phyloP scores from a whole-genome alignment of 176 grass and related monocot genomes.

The Luzula sylvatica region DNA sequence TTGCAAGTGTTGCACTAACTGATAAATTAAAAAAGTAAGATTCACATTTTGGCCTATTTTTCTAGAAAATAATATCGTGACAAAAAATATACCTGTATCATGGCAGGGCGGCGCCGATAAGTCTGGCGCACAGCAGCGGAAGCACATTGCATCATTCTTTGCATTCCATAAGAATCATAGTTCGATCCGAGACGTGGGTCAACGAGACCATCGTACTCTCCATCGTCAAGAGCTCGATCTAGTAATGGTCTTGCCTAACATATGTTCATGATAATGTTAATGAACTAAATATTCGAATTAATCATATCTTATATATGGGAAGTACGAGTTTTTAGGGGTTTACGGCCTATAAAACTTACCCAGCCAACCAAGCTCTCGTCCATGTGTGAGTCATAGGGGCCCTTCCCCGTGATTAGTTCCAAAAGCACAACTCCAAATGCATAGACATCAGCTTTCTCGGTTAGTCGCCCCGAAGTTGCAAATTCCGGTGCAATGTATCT shows the following conservation, averaged over 20 bases:
- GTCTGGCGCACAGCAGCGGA: constrained; percentile 36
- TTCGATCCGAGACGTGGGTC: constrained; percentile 30
- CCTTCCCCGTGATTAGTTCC: constrained; percentile 41
- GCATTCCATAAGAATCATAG: constrained; percentile 27
- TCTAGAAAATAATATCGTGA: neutral
- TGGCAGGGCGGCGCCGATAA: constrained; percentile 23
- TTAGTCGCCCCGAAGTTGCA: constrained; percentile 37
- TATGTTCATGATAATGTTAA: neutral
- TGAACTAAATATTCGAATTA: neutral
- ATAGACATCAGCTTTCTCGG: constrained; percentile 39
- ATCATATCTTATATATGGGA: neutral
- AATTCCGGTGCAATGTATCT: constrained; percentile 54
- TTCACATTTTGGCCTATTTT: neutral
- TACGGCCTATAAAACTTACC: constrained; percentile 16
- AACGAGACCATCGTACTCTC: constrained; percentile 24
- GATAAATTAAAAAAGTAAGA: neutral
- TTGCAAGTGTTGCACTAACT: constrained; percentile 34
- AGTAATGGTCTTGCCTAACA: constrained; percentile 37
- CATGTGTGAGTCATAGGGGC: constrained; percentile 38
- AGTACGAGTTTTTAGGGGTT: neutral
- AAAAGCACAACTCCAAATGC: constrained; percentile 45
- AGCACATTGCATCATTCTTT: constrained; percentile 38
- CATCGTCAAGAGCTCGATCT: constrained; percentile 18
- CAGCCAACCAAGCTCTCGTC: constrained; percentile 44
- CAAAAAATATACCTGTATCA: constrained; percentile 33